phyloP scores from a whole-genome alignment of 1,139 yeast genomes.

The Yamadazyma trypodendri region DNA sequence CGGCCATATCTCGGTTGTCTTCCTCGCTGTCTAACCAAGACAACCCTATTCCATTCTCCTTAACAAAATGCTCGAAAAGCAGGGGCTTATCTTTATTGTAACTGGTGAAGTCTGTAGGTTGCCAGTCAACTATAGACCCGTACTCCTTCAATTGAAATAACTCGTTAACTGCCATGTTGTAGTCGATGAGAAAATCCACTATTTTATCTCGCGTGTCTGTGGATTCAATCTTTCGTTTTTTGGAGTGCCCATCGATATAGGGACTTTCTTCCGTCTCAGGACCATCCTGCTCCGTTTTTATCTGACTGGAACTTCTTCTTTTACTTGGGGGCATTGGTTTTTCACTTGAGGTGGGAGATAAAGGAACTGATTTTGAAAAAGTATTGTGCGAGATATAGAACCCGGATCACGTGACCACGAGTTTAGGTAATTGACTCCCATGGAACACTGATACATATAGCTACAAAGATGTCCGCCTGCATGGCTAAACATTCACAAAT shows the following conservation, averaged over 20 bases:
- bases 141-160: conserved; percentile 60
- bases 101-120: conserved; percentile 48
- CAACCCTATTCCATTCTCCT: conserved; percentile 26
- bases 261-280: neutral
- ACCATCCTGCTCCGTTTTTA: conserved; percentile 1
- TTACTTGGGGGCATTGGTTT: conserved; percentile 9
- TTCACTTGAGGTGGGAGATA: too few species aligned
- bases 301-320: conserved; percentile 14
- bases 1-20: conserved; percentile 26
- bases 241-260: neutral
- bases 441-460: too few species aligned
- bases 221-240: conserved; percentile 13
- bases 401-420: neutral
- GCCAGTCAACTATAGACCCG: conserved; percentile 58
- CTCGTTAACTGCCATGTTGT: conserved; percentile 47
- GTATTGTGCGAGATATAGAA: neutral
- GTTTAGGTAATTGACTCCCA: too few species aligned
- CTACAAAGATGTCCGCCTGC: too few species aligned
- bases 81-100: conserved; percentile 31
- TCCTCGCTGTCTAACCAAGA: conserved; percentile 35
- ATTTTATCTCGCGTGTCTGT: conserved; percentile 19
- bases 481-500: too few species aligned
- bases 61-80: conserved; percentile 33
- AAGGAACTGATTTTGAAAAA: too few species aligned
- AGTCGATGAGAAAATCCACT: conserved; percentile 39